phyloP scores from a whole-genome alignment of 495 filamentous ascomycete genomes.

The Penicillium robsamsonii region DNA sequence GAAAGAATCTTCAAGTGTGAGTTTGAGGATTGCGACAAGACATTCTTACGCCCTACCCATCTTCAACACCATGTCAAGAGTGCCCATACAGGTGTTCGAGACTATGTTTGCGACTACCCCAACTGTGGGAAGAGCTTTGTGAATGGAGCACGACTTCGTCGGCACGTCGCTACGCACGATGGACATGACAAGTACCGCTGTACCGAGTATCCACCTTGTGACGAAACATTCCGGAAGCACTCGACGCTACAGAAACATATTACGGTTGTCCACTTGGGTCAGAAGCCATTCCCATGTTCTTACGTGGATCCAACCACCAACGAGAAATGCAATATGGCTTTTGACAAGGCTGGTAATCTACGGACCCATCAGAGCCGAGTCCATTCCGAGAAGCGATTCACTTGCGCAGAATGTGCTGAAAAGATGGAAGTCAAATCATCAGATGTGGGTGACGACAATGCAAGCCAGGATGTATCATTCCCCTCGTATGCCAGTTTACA shows the following conservation, averaged over 20 bases:
- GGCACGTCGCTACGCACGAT: constrained; percentile 67
- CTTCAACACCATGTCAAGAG: constrained; percentile 79
- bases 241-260: constrained; percentile 84
- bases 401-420: constrained; percentile 65
- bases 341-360: constrained; percentile 66
- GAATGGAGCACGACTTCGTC: constrained; percentile 66
- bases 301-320: constrained; percentile 55
- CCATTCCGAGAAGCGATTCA: constrained; percentile 67
- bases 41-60: constrained; percentile 78
- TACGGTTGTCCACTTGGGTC: constrained; percentile 63
- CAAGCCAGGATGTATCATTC: constrained; percentile 53
- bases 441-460: constrained; percentile 13
- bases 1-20: constrained; percentile 72
- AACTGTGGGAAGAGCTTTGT: constrained; percentile 80
- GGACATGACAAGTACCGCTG: constrained; percentile 69
- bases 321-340: constrained; percentile 62
- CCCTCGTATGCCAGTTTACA: constrained; percentile 67
- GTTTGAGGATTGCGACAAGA: constrained; percentile 68
- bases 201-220: constrained; percentile 69
- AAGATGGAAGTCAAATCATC: constrained; percentile 26
- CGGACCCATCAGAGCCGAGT: constrained; percentile 66
- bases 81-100: constrained; percentile 68
- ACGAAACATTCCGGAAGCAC: constrained; percentile 81
- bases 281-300: constrained; percentile 65
- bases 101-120: constrained; percentile 65